Percentiles rank a stretch among this genome's conserved stretches.
Conservation (phyloP, 768 basidiomycete species). For the Obba rivulosa region DNA sequence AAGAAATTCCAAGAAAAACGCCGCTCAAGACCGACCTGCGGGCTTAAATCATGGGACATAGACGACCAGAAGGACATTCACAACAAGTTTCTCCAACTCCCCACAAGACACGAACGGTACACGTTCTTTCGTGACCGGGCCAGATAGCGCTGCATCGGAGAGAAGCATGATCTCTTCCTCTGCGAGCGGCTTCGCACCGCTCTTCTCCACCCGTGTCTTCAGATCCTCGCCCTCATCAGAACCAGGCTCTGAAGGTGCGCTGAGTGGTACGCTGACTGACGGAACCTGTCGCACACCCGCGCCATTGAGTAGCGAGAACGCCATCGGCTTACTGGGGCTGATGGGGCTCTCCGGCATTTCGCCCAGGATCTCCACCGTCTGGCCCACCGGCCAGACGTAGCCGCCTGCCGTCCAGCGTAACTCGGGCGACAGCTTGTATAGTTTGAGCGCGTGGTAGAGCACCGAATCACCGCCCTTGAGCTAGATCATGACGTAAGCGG, state of each 20-base stretch:
- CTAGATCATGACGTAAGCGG: conserved; percentile 30
- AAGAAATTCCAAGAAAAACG: not conserved
- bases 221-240: conserved; percentile 38
- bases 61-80: conserved; percentile 70
- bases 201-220: conserved; percentile 53
- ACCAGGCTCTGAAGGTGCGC: conserved; percentile 33
- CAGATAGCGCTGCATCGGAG: conserved; percentile 42
- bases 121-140: conserved; percentile 53
- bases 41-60: conserved; percentile 45
- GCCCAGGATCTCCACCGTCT: conserved; percentile 56
- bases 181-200: conserved; percentile 58
- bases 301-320: conserved; percentile 9
- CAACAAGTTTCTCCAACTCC: conserved; percentile 66
- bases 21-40: too few species aligned
- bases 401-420: conserved; percentile 81
- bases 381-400: conserved; percentile 74
- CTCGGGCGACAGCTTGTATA: conserved; percentile 69
- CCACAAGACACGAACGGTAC: conserved; percentile 61
- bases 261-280: conserved; percentile 43
- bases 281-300: conserved; percentile 25
- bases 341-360: conserved; percentile 31
- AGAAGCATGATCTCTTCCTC: conserved; percentile 60
- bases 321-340: conserved; percentile 7
- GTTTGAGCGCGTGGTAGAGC: conserved; percentile 70
- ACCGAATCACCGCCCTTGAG: conserved; percentile 74